Conservation (phyloP, 2,329 filamentous ascomycete genomes). For the Xylaria sp. region DNA sequence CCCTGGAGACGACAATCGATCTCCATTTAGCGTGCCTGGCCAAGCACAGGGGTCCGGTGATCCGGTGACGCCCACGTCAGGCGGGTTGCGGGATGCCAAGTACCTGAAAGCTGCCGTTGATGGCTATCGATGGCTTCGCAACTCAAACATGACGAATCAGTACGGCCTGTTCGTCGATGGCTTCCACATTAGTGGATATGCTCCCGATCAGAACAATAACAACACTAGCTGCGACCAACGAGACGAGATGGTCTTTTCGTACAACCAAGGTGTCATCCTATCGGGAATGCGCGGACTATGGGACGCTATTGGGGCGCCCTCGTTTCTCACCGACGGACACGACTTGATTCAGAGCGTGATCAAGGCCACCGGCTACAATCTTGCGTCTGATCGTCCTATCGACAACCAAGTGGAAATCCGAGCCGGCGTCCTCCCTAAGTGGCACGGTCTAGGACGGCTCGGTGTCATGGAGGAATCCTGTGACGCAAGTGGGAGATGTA, state of each 20-base stretch:
- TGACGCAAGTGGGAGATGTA: constrained; percentile 68
- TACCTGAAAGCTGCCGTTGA: constrained; percentile 70
- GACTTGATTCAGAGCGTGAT: constrained; percentile 69
- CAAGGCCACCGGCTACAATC: constrained; percentile 68
- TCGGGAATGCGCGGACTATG: constrained; percentile 77
- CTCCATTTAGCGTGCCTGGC: constrained; percentile 51
- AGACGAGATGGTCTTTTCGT: constrained; percentile 88
- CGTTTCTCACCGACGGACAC: constrained; percentile 75
- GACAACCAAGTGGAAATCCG: constrained; percentile 36
- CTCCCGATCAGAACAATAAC: constrained; percentile 48
- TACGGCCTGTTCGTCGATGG: constrained; percentile 78
- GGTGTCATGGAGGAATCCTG: constrained; percentile 83
- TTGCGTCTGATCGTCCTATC: constrained; percentile 38
- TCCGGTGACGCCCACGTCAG: constrained; percentile 34
- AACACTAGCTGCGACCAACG: constrained; percentile 72
- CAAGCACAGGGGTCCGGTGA: constrained; percentile 18
- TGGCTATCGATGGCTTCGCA: constrained; percentile 74
- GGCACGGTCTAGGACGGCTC: constrained; percentile 70
- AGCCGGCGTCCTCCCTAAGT: constrained; percentile 44
- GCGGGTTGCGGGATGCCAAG: constrained; percentile 47
- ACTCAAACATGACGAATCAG: constrained; percentile 73
- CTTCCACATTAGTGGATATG: constrained; percentile 72
- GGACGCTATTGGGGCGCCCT: constrained; percentile 65
- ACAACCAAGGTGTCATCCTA: constrained; percentile 89
- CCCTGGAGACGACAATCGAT: constrained; percentile 69